A percentile compares a stretch with the other conserved stretches of the same genome.
These are phyloP conservation scores for Lecanicillium sp. DNA, from an alignment of 2,329 filamentous ascomycete genomes.

Conservation along the genomic window DNA sequence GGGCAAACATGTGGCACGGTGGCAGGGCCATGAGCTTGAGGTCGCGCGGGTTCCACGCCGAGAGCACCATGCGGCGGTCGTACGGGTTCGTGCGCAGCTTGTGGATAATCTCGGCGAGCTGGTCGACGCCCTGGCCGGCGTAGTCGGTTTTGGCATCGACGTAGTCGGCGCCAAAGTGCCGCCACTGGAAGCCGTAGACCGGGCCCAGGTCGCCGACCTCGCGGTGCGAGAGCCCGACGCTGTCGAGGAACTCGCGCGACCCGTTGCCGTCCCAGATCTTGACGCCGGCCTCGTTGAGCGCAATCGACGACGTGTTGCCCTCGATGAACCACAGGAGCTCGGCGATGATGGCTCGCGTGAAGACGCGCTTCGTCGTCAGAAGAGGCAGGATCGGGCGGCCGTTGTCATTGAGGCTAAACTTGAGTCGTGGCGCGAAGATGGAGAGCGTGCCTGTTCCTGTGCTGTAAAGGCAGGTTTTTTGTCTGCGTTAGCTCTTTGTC, in stretches of 20 bases:
- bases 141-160: slow-evolving; percentile 74
- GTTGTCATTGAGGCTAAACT: slow-evolving; percentile 69
- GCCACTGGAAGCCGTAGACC: slow-evolving; percentile 98
- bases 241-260: slow-evolving; percentile 82
- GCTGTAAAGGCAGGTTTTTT: slow-evolving; percentile 35
- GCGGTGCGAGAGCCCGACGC: slow-evolving; percentile 70
- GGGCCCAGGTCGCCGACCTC: slow-evolving; percentile 86
- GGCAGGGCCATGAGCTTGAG: slow-evolving; percentile 83
- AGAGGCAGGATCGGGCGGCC: slow-evolving; percentile 70
- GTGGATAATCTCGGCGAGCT: slow-evolving; percentile 81
- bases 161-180: slow-evolving; percentile 93
- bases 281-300: slow-evolving; percentile 71
- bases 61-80: slow-evolving; percentile 82
- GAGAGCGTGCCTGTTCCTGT: slow-evolving; percentile 91
- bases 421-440: slow-evolving; percentile 79
- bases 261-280: slow-evolving; percentile 99
- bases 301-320: slow-evolving; percentile 70
- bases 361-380: slow-evolving; percentile 95
- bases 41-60: slow-evolving; percentile 89
- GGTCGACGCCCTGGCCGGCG: slow-evolving; percentile 81
- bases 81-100: slow-evolving; percentile 80
- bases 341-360: slow-evolving; percentile 78
- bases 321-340: slow-evolving; percentile 96
- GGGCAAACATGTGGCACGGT: slow-evolving; percentile 95
- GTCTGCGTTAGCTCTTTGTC: slow-evolving; percentile 8